phyloP scores from a whole-genome alignment of 1,139 yeast species.

The Lodderomyces elongisporus region DNA sequence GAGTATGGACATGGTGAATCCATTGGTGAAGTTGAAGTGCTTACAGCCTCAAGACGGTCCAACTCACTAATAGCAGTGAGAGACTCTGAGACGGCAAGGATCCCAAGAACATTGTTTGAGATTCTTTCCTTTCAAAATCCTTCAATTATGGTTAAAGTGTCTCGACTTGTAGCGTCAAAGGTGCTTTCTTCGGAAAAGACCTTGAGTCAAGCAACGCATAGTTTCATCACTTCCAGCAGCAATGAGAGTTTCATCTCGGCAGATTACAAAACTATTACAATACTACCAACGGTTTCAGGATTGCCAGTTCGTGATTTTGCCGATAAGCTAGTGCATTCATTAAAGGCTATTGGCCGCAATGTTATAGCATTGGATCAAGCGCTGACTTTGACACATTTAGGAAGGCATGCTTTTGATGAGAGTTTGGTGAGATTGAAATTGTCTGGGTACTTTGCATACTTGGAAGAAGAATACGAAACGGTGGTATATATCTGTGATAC shows the following conservation, averaged over 20 bases:
- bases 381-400: conserved; percentile 71
- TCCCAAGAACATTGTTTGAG: conserved; percentile 86
- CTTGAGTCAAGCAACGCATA: conserved; percentile 5
- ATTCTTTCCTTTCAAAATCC: conserved; percentile 81
- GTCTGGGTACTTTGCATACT: conserved; percentile 83
- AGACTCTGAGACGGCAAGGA: conserved; percentile 89
- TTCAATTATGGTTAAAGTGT: conserved; percentile 82
- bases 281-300: conserved; percentile 74
- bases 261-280: conserved; percentile 76
- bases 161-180: conserved; percentile 79
- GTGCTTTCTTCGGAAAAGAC: conserved; percentile 31
- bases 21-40: conserved; percentile 90
- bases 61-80: conserved; percentile 80
- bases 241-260: conserved; percentile 29
- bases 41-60: conserved; percentile 74
- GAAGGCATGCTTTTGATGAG: conserved; percentile 90
- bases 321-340: conserved; percentile 59
- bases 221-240: conserved; percentile 22
- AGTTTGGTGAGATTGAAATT: conserved; percentile 73
- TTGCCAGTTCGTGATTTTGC: conserved; percentile 87
- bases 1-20: conserved; percentile 95
- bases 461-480: conserved; percentile 85
- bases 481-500: conserved; percentile 89
- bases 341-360: conserved; percentile 65
- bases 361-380: conserved; percentile 82